Conservation (phyloP, 148 eudicot species). For the Vaccinium myrtillus region DNA sequence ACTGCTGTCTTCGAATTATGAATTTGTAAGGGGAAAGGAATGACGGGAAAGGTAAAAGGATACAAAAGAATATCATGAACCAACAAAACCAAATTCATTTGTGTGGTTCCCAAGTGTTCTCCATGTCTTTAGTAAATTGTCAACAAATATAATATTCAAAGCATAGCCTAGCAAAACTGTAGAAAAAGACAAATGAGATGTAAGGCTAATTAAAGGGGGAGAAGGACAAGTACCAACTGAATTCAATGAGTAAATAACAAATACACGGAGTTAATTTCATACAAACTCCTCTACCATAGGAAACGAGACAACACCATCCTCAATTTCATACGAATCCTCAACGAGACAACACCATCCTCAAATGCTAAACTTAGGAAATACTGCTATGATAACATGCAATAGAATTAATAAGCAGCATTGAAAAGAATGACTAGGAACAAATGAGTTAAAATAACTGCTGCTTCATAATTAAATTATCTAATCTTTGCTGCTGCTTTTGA, state of each 20-base stretch:
- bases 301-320: not conserved
- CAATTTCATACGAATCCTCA: not conserved
- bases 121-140: not conserved
- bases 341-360: not conserved
- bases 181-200: not conserved
- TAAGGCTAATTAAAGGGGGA: not conserved
- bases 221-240: not conserved
- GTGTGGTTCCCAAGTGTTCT: not conserved
- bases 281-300: not conserved
- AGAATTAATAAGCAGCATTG: not conserved
- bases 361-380: not conserved
- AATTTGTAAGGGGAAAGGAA: not conserved
- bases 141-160: not conserved
- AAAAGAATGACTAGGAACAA: not conserved
- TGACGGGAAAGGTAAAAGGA: not conserved
- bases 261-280: not conserved
- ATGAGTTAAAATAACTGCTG: not conserved
- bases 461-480: not conserved
- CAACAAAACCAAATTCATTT: not conserved
- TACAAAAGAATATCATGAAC: not conserved
- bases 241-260: not conserved
- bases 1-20: not conserved
- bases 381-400: not conserved
- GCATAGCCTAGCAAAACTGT: not conserved
- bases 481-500: constrained; percentile 44